These are phyloP conservation scores for Grosmannia clavigera DNA, from an alignment of 2,329 filamentous ascomycete genomes.

Conservation along the genomic window DNA sequence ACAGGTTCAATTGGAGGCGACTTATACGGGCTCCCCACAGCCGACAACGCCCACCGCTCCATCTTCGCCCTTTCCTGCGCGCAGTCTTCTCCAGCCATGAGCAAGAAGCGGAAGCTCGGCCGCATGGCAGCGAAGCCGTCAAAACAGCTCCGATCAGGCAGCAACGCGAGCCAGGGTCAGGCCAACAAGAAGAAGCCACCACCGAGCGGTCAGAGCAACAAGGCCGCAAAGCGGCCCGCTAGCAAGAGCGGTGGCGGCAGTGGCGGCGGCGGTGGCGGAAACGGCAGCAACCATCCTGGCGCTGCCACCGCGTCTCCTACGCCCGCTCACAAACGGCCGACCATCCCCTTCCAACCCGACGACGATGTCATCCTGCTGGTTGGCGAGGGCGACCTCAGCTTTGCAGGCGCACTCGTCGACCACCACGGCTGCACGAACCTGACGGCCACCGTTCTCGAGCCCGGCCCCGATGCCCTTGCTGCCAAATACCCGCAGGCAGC, in stretches of 20 bases:
- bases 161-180: neutral
- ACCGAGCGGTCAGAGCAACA: neutral
- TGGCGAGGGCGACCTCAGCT: conserved; percentile 74
- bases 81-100: conserved; percentile 15
- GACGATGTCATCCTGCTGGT: conserved; percentile 60
- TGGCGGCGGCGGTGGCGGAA: conserved; percentile 4
- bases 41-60: neutral
- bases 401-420: conserved; percentile 52
- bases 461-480: conserved; percentile 39
- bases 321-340: conserved; percentile 22
- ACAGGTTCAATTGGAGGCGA: neutral
- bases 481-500: conserved; percentile 64
- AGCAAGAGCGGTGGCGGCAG: neutral
- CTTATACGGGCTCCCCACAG: neutral
- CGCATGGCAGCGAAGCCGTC: conserved; percentile 6
- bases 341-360: conserved; percentile 55
- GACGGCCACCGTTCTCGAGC: conserved; percentile 58
- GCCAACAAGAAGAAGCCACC: neutral
- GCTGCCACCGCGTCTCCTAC: neutral
- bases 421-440: conserved; percentile 55
- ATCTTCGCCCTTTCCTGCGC: too few species aligned
- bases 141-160: conserved; percentile 1
- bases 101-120: conserved; percentile 30
- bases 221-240: neutral
- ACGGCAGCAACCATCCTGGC: conserved; percentile 5